Percentiles rank a stretch among this genome's conserved stretches.
Evolutionary conservation across 768 basidiomycete species (phyloP).

Genomic region (Flagelloscypha sp.): DNA sequence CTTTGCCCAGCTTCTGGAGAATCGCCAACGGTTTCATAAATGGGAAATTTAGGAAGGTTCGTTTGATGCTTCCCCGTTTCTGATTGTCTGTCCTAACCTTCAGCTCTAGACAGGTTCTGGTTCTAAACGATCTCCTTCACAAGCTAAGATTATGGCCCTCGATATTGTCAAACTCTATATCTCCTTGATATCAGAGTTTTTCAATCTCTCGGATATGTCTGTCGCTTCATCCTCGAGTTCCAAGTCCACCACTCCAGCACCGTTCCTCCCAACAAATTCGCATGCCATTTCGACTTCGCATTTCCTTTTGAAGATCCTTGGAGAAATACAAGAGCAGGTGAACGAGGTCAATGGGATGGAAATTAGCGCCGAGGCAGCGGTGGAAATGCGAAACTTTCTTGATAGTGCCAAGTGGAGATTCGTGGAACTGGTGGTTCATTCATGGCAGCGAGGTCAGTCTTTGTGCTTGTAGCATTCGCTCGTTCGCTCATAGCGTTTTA

Average conservation of each 20-base stretch:
- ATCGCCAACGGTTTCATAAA: constrained; percentile 88
- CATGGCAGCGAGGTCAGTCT: constrained; percentile 75
- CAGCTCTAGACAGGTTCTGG: constrained; percentile 25
- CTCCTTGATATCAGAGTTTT: constrained; percentile 77
- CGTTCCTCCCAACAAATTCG: constrained; percentile 61
- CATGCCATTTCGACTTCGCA: constrained; percentile 78
- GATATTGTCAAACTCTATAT: constrained; percentile 85
- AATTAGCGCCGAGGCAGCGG: constrained; percentile 65
- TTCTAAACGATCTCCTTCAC: constrained; percentile 70
- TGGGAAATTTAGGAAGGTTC: constrained; percentile 85
- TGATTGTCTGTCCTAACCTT: not conserved
- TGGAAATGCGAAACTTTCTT: constrained; percentile 62
- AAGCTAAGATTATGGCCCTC: constrained; percentile 80
- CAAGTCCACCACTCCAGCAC: constrained; percentile 32
- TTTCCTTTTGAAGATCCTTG: constrained; percentile 71
- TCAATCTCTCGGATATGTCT: constrained; percentile 71
- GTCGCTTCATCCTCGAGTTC: constrained; percentile 46
- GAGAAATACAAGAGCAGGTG: constrained; percentile 80
- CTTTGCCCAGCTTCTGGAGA: constrained; percentile 90
- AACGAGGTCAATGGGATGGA: constrained; percentile 77
- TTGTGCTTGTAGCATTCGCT: not conserved
- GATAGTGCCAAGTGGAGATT: constrained; percentile 86
- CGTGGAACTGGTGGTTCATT: constrained; percentile 64
- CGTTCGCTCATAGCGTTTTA: constrained; percentile 7
- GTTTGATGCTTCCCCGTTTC: constrained; percentile 10